Conservation (phyloP, 176 grass and related monocot genomes). For the Avena sativa region DNA sequence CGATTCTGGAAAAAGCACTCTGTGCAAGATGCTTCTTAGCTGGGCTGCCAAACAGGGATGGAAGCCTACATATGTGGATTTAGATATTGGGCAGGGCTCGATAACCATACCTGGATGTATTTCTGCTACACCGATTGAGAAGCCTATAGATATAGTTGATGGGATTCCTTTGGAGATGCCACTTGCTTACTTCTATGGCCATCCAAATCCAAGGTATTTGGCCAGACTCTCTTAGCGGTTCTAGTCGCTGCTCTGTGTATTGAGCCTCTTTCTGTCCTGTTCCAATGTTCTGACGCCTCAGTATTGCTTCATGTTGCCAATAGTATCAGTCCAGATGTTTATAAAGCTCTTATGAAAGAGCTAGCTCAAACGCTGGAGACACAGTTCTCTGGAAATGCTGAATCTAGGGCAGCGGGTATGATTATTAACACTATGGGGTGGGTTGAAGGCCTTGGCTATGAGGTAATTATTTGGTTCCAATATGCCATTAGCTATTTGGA, state of each 20-base stretch:
- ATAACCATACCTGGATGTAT: slow-evolving; percentile 93
- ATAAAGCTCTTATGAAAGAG: slow-evolving; percentile 97
- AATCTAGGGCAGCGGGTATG: slow-evolving; percentile 95
- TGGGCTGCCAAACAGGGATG: slow-evolving; percentile 87
- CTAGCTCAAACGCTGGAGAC: slow-evolving; percentile 84
- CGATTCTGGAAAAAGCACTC: slow-evolving; percentile 94
- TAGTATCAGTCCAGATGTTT: slow-evolving; percentile 86
- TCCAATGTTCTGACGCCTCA: slow-evolving; percentile 15
- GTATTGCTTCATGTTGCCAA: slow-evolving; percentile 35
- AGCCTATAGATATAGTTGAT: slow-evolving; percentile 91
- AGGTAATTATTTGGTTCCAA: slow-evolving; percentile 54
- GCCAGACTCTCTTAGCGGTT: neutral
- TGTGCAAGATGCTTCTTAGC: slow-evolving; percentile 89
- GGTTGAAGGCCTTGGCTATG: slow-evolving; percentile 98
- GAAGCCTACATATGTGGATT: slow-evolving; percentile 93
- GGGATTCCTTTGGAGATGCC: slow-evolving; percentile 99
- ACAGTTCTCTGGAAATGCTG: slow-evolving; percentile 87
- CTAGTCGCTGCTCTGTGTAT: slow-evolving; percentile 15
- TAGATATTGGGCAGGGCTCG: slow-evolving; percentile 91
- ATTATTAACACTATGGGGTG: slow-evolving; percentile 98
- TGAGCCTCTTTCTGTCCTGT: slow-evolving; percentile 5
- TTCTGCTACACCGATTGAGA: slow-evolving; percentile 89
- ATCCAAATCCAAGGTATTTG: slow-evolving; percentile 77
- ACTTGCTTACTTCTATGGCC: slow-evolving; percentile 82
- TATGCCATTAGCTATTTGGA: neutral